These are phyloP conservation scores for Gyrodon lividus DNA, from an alignment of 768 basidiomycete species.

Conservation along the genomic window DNA sequence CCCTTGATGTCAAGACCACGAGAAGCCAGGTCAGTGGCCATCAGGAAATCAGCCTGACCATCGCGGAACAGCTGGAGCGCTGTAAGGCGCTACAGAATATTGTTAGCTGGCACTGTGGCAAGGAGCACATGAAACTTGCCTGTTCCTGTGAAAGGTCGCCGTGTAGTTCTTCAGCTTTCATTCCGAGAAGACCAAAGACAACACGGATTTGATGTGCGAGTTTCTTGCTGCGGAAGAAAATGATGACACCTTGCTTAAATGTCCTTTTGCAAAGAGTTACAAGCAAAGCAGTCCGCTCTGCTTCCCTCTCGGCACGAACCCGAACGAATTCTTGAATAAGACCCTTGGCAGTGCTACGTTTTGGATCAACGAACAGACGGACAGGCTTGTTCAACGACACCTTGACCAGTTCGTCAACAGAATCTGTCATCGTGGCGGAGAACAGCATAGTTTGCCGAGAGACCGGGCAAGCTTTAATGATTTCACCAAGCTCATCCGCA, in stretches of 20 bases:
- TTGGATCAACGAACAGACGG: slow-evolving; percentile 93
- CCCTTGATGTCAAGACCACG: slow-evolving; percentile 97
- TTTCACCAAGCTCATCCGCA: slow-evolving; percentile 90
- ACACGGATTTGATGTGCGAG: slow-evolving; percentile 96
- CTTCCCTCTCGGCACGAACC: slow-evolving; percentile 77
- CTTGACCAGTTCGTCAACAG: slow-evolving; percentile 88
- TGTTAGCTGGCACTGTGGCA: slow-evolving; percentile 4
- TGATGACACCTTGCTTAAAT: slow-evolving; percentile 79
- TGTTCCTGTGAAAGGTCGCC: slow-evolving; percentile 97
- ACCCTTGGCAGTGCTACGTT: slow-evolving; percentile 79
- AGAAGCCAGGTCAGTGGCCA: slow-evolving; percentile 96
- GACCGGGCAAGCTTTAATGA: slow-evolving; percentile 83
- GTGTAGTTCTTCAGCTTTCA: slow-evolving; percentile 91
- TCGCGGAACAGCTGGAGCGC: slow-evolving; percentile 87
- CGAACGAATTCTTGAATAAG: slow-evolving; percentile 95
- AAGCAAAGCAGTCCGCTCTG: slow-evolving; percentile 73
- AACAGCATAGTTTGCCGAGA: slow-evolving; percentile 98
- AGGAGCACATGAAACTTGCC: slow-evolving; percentile 40
- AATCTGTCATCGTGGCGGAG: slow-evolving; percentile 98
- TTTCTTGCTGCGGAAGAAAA: slow-evolving; percentile 96
- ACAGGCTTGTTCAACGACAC: slow-evolving; percentile 93
- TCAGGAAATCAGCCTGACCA: slow-evolving; percentile 83
- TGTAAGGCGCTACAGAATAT: slow-evolving; percentile 64
- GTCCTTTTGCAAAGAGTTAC: slow-evolving; percentile 84
- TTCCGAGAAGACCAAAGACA: slow-evolving; percentile 82